Evolutionary conservation across 164 flowering plant species (phyloP).

Genomic region (Piper longum): DNA sequence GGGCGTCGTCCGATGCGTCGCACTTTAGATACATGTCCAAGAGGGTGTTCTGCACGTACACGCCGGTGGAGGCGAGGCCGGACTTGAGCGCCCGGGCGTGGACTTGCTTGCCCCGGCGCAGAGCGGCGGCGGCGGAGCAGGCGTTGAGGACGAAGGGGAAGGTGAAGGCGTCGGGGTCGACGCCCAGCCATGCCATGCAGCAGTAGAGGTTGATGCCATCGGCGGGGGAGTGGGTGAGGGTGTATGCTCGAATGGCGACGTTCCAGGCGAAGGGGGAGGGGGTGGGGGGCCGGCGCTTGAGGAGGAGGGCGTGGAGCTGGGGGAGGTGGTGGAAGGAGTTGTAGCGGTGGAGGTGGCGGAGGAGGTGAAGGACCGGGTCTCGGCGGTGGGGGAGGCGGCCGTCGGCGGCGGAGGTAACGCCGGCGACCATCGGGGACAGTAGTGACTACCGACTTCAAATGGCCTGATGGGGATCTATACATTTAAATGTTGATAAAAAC

Average conservation of each 20-base stretch:
- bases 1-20: conserved; percentile 19
- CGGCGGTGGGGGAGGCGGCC: conserved; percentile 1
- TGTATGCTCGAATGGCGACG: conserved; percentile 34
- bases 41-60: conserved; percentile 32
- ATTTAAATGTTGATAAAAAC: too few relatives aligned
- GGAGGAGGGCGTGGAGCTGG: conserved; percentile 41
- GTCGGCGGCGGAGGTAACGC: background rate
- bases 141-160: conserved; percentile 56
- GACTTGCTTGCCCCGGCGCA: conserved; percentile 29
- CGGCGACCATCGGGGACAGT: background rate
- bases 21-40: conserved; percentile 48
- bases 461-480: too few relatives aligned
- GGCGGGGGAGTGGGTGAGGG: conserved; percentile 14
- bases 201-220: conserved; percentile 33
- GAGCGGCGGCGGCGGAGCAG: conserved; percentile 13
- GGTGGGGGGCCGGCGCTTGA: conserved; percentile 19
- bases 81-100: conserved; percentile 32
- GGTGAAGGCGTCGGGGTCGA: conserved; percentile 49
- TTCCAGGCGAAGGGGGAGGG: conserved; percentile 47
- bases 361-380: conserved; percentile 8
- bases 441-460: too few relatives aligned
- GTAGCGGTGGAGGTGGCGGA: conserved; percentile 13
- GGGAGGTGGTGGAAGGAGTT: conserved; percentile 24
- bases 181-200: conserved; percentile 27
- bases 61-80: conserved; percentile 21